phyloP scores from a whole-genome alignment of 331 rosid genomes.

The Dryas integrifolia region DNA sequence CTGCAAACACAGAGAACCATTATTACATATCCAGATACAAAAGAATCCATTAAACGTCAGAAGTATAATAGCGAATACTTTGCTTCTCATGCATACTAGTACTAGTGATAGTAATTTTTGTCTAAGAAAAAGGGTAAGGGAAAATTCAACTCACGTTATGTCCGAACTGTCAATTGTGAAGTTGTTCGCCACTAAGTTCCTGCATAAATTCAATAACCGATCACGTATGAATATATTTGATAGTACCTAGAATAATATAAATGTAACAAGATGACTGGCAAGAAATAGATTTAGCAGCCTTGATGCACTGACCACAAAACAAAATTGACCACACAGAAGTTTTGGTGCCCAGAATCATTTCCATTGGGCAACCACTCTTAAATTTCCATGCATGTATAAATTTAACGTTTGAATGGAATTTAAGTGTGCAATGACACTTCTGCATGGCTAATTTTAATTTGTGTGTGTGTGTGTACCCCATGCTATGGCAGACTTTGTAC shows the following conservation, averaged over 20 bases:
- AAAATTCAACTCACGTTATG: constrained; percentile 16
- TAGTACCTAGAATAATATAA: not conserved
- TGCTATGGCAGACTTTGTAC: no score
- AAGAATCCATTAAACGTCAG: not conserved
- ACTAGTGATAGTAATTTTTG: not conserved
- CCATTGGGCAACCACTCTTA: no score
- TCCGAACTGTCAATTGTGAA: constrained; percentile 17
- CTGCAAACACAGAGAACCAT: constrained; percentile 12
- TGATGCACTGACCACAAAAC: no score
- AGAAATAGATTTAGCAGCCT: not conserved
- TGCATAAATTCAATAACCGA: constrained; percentile 11
- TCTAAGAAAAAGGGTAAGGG: not conserved
- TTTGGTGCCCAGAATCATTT: no score
- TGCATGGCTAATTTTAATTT: no score
- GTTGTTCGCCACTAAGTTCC: constrained; percentile 37
- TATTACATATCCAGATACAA: not conserved
- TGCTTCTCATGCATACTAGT: not conserved
- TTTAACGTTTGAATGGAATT: no score
- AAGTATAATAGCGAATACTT: not conserved
- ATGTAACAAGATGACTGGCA: not conserved
- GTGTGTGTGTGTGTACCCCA: no score
- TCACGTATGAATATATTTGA: not conserved
- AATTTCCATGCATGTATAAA: no score
- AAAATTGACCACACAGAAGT: no score
- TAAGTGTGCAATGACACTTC: no score